Percentiles rank a stretch among this genome's conserved stretches.
These are phyloP conservation scores for Rubroshorea leprosula DNA, from an alignment of 345 rosid species.

Conservation along the genomic window DNA sequence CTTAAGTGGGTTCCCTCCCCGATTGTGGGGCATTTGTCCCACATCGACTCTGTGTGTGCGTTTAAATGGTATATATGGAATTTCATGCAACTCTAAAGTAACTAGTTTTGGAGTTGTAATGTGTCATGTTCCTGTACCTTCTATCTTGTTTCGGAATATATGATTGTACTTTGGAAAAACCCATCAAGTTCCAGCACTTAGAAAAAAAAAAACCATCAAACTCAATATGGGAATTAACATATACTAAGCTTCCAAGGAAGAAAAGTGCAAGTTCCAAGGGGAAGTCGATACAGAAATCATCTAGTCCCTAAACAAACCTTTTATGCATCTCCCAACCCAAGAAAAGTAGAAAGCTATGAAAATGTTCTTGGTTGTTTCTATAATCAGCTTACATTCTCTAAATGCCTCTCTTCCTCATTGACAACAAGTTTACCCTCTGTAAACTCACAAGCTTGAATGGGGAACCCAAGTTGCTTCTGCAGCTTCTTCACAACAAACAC, in stretches of 20 bases:
- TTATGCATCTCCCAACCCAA: not conserved
- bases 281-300: not conserved
- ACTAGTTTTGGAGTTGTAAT: no score
- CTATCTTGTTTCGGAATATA: no score
- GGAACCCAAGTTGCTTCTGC: conserved; percentile 66
- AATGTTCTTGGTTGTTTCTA: not conserved
- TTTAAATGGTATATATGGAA: no score
- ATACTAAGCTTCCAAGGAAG: not conserved
- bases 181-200: not conserved
- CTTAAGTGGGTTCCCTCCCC: no score
- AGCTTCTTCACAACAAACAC: conserved; percentile 81
- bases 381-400: conserved; percentile 12
- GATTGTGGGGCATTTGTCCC: no score
- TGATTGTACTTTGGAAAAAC: no score
- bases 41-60: no score
- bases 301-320: not conserved
- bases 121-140: no score
- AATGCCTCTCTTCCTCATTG: conserved; percentile 38
- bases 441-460: conserved; percentile 67
- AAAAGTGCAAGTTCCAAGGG: not conserved
- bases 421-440: conserved; percentile 73
- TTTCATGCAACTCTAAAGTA: no score
- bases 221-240: not conserved
- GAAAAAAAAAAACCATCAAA: not conserved
- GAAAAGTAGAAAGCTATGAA: not conserved